A percentile compares a stretch with the other conserved stretches of the same genome.
Evolutionary conservation across 768 basidiomycete species (phyloP).

Genomic region (Tricholoma bakamatsutake): DNA sequence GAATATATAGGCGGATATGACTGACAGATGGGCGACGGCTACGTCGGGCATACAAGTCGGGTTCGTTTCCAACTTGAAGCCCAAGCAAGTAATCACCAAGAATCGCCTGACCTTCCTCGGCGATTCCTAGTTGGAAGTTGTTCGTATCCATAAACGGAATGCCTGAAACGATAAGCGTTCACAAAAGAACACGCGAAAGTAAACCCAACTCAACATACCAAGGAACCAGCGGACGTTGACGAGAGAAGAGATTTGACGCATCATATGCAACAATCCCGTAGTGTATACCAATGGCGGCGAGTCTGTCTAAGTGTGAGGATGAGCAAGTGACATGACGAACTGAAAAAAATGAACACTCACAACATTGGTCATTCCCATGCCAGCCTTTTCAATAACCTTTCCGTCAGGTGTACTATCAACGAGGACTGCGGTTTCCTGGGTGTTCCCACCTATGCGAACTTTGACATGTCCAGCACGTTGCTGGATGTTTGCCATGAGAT

Average conservation of each 20-base stretch:
- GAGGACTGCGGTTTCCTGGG: conserved; percentile 60
- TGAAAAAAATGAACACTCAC: background rate
- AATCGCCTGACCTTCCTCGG: conserved; percentile 55
- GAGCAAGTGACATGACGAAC: background rate
- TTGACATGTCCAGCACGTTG: conserved; percentile 56
- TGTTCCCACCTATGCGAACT: conserved; percentile 77
- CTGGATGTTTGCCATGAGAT: conserved; percentile 68
- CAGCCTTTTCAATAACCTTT: conserved; percentile 18
- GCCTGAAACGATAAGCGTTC: conserved; percentile 12
- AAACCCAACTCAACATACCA: conserved; percentile 21
- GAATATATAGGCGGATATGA: background rate
- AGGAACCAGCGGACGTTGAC: conserved; percentile 65
- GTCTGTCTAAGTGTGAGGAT: conserved; percentile 37
- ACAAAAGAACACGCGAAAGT: background rate
- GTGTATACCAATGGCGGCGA: conserved; percentile 67
- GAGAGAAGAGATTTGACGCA: conserved; percentile 55
- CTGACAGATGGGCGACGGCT: background rate
- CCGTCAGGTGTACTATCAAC: conserved; percentile 44
- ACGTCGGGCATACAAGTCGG: conserved; percentile 37
- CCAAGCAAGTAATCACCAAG: conserved; percentile 65
- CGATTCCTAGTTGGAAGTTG: conserved; percentile 50
- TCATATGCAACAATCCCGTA: conserved; percentile 57
- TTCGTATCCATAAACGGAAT: conserved; percentile 66
- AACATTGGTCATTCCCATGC: conserved; percentile 10
- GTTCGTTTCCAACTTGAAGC: conserved; percentile 71